Base-by-base conservation (phyloP, 495 filamentous ascomycete species). In the Hypoxylon lienhwacheense region DNA sequence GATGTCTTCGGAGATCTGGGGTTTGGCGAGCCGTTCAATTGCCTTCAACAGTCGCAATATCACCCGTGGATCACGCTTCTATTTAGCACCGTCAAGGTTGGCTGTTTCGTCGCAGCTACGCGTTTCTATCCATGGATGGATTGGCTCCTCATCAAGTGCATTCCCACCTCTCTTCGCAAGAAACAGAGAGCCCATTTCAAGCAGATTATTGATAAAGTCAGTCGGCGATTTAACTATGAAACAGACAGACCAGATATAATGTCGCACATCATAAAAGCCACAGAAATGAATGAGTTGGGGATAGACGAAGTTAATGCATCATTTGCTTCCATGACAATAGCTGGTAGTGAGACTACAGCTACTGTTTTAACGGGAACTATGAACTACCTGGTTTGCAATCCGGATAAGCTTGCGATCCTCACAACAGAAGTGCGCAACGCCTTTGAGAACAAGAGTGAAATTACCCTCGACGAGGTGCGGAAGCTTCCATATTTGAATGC, bases 321-420 rank as follows among this genome's bases (percentile, higher is more conserved):
- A 1, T 70, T 72, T 25, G 53, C 58, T 45, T 34, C 58, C 2
- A 43, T 72, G 12, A 63, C 63, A 3, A 67, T 55, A 4, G 65
- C 82, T 0, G 82, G 81, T 1, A 83, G 78, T 58, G 82, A 85
- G 58, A 85, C 81, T 0, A 81, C 78, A 2, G 77, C 81, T 0
- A 77, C 75, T 5, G 54, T 72, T 0, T 55, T 82, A 4, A 63
- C 65, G 0, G 82, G 78, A 2, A 70, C 69, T 8, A 69, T 80
- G 15, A 84, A 72, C 40, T 74, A 78, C 31, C 72, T 85, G 0
- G 66, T 78, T 10, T 67, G 68, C 4, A 55, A 78, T 31, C 68
- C 71, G 1, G 59, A 66, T 0, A 63, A 65, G n/a, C 63, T 79
- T 53, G 29, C 37, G 6, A 67, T 47, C 20, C 63, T 81, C 1